Evolutionary conservation across 2,329 filamentous ascomycete species (phyloP).

Genomic region (Cladosporium sp.): DNA sequence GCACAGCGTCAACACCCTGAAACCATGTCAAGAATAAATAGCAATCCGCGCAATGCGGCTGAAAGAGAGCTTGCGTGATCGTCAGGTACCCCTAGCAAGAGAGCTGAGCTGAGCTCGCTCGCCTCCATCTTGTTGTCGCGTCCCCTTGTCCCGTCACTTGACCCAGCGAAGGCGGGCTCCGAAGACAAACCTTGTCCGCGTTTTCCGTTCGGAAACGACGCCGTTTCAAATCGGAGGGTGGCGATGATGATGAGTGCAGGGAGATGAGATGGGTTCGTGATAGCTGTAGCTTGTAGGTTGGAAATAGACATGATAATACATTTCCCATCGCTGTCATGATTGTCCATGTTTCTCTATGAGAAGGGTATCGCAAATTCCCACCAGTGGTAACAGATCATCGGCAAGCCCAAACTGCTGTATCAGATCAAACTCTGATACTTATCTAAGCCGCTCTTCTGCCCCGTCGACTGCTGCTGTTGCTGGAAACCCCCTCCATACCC

Average conservation of each 20-base stretch:
- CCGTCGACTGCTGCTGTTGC: constrained; percentile 33
- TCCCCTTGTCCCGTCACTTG: background rate
- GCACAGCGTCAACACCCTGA: background rate
- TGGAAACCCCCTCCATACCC: constrained; percentile 38
- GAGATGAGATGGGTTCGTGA: background rate
- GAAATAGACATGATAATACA: too few relatives aligned
- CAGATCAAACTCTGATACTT: constrained; percentile 67
- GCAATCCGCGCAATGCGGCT: background rate
- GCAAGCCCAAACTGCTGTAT: background rate
- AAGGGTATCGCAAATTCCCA: background rate
- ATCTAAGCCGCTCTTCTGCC: constrained; percentile 54
- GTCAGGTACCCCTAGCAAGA: constrained; percentile 8
- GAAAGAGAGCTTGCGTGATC: constrained; percentile 12
- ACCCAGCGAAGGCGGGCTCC: constrained; percentile 10
- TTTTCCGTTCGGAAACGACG: background rate
- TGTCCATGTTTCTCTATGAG: background rate
- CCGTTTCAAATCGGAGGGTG: background rate
- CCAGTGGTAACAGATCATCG: too few relatives aligned
- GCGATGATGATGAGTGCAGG: background rate
- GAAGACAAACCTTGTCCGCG: constrained; percentile 5
- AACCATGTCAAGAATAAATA: background rate
- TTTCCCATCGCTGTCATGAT: background rate
- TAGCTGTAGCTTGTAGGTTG: background rate
- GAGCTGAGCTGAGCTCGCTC: background rate
- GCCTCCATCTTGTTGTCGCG: background rate